Evolutionary conservation across 164 flowering plant genomes (phyloP).

Genomic region (Berberis thunbergii): DNA sequence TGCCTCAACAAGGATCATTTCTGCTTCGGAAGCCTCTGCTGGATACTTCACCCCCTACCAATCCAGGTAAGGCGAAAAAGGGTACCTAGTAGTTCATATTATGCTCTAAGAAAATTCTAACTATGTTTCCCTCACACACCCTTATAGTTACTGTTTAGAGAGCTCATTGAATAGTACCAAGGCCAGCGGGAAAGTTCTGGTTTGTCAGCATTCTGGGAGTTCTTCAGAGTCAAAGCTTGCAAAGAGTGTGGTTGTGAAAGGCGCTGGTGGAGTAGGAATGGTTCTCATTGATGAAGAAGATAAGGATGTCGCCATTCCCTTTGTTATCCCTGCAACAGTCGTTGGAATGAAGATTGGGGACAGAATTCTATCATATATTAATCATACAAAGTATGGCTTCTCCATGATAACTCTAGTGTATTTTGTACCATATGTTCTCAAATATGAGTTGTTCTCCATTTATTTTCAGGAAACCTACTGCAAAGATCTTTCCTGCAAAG

Average conservation of each 20-base stretch:
- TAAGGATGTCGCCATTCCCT: conserved; percentile 64
- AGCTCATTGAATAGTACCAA: conserved; percentile 59
- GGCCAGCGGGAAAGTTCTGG: conserved; percentile 54
- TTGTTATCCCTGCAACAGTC: conserved; percentile 56
- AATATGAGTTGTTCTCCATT: background rate
- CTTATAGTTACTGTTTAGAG: conserved; percentile 58
- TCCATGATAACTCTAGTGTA: background rate
- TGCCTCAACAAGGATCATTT: conserved; percentile 37
- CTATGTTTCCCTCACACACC: conserved; percentile 10
- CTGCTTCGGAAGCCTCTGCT: conserved; percentile 56
- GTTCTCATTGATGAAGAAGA: conserved; percentile 60
- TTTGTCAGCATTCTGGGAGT: conserved; percentile 63
- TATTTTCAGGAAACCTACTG: conserved; percentile 39
- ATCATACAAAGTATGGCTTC: conserved; percentile 39
- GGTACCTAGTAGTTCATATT: conserved; percentile 19
- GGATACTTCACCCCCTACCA: conserved; percentile 81
- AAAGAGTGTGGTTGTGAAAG: conserved; percentile 56
- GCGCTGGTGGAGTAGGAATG: conserved; percentile 85
- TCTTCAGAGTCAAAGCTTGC: conserved; percentile 52
- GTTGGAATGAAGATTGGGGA: conserved; percentile 41
- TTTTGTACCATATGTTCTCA: conserved; percentile 2
- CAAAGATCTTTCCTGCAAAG: conserved; percentile 44
- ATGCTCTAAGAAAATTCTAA: conserved; percentile 3
- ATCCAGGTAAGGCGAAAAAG: conserved; percentile 57
- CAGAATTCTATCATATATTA: conserved; percentile 49